Evolutionary conservation across 257 asterid genomes (phyloP).

Genomic region (Knoxia roxburghii): DNA sequence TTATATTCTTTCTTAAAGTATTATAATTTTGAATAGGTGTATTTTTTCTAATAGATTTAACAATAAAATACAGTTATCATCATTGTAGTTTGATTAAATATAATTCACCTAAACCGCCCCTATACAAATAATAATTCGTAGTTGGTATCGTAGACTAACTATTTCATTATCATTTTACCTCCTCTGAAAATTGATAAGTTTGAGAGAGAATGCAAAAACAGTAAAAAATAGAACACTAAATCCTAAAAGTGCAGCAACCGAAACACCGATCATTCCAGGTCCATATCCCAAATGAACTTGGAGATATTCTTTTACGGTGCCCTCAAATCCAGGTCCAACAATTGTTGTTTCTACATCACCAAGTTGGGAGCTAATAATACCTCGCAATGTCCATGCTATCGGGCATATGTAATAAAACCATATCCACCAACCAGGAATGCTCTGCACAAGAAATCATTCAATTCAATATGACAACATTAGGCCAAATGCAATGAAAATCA

Average conservation of each 20-base stretch:
- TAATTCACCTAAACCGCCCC: no score
- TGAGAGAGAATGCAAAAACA: conserved; percentile 60
- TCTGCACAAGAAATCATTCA: conserved; percentile 26
- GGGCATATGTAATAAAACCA: conserved; percentile 91
- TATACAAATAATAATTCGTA: no score
- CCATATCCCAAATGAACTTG: conserved; percentile 45
- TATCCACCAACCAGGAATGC: conserved; percentile 84
- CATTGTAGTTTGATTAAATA: no score
- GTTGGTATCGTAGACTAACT: no score
- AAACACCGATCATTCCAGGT: conserved; percentile 47
- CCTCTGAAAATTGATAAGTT: conserved; percentile 62
- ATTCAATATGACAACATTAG: not conserved
- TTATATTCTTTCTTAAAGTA: no score
- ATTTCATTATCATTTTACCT: conserved; percentile 25
- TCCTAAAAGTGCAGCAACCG: conserved; percentile 41
- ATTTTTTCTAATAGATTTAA: no score
- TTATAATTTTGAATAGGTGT: no score
- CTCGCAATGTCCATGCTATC: conserved; percentile 68
- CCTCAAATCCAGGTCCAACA: conserved; percentile 51
- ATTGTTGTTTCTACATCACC: conserved; percentile 61
- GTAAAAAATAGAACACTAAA: conserved; percentile 49
- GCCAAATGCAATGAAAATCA: not conserved
- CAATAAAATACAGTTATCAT: no score
- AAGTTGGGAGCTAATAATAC: conserved; percentile 73
- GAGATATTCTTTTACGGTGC: conserved; percentile 61